Evolutionary conservation across 2,329 filamentous ascomycete genomes (phyloP).

Genomic region (Ceratocystiopsis sp.): DNA sequence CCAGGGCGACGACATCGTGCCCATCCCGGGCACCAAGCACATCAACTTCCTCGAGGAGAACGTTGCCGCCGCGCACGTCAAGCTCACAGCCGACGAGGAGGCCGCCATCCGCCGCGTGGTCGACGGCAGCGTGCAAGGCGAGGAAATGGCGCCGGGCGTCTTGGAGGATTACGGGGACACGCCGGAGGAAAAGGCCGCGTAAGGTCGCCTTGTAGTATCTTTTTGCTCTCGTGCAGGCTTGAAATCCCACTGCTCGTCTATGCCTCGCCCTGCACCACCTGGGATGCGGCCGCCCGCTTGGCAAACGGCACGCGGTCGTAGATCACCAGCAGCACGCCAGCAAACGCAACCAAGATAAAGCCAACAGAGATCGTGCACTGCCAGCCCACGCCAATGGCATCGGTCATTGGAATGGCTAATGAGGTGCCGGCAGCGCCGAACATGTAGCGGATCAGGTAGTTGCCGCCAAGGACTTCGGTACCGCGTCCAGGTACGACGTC

Average conservation of each 20-base stretch:
- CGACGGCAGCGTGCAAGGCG: slow-evolving; percentile 8
- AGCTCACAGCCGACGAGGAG: slow-evolving; percentile 18
- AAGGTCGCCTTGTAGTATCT: no score
- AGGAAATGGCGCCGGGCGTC: slow-evolving; percentile 4
- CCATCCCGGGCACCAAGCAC: slow-evolving; percentile 36
- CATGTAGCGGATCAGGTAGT: slow-evolving; percentile 60
- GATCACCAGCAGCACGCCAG: slow-evolving; percentile 2
- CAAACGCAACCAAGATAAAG: background rate
- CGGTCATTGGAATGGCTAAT: slow-evolving; percentile 52
- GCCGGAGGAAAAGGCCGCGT: background rate
- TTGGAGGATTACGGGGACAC: slow-evolving; percentile 8
- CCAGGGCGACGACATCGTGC: slow-evolving; percentile 42
- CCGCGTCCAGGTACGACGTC: slow-evolving; percentile 58
- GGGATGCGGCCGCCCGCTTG: background rate
- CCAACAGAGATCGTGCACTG: slow-evolving; percentile 23
- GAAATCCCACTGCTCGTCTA: no score
- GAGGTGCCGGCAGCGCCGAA: slow-evolving; percentile 56
- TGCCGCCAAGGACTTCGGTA: slow-evolving; percentile 60
- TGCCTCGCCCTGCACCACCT: background rate
- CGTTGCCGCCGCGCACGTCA: slow-evolving; percentile 16
- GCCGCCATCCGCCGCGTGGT: slow-evolving; percentile 16
- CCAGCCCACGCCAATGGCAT: slow-evolving; percentile 62
- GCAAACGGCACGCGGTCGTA: slow-evolving; percentile 3
- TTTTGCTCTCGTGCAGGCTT: no score
- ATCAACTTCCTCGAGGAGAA: slow-evolving; percentile 31